Conservation (phyloP, 2,329 filamentous ascomycete species). For the Verticillium albo-atrum region DNA sequence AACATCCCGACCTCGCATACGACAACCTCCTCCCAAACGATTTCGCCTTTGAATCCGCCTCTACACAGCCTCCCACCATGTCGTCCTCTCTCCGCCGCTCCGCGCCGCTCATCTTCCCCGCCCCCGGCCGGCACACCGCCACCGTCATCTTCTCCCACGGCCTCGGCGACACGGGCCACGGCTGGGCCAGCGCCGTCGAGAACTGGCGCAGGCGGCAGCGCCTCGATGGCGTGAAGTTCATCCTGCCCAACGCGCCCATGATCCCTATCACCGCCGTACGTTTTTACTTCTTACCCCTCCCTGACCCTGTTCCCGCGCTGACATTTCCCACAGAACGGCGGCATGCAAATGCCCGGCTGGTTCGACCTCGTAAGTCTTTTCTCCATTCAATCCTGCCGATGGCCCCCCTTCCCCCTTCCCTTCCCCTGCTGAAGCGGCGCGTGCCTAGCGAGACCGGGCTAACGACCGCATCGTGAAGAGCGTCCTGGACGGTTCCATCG, state of each 20-base stretch:
- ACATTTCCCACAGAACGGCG: slow-evolving; percentile 57
- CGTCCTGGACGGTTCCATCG: slow-evolving; percentile 25
- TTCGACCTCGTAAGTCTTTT: slow-evolving; percentile 64
- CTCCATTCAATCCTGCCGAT: slow-evolving; percentile 1
- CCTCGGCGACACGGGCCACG: slow-evolving; percentile 75
- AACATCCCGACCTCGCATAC: not conserved
- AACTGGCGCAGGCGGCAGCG: slow-evolving; percentile 77
- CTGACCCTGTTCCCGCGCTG: not conserved
- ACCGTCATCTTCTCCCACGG: slow-evolving; percentile 95
- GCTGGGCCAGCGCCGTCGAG: slow-evolving; percentile 79
- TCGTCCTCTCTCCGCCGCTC: slow-evolving; percentile 9
- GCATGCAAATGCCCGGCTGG: slow-evolving; percentile 82
- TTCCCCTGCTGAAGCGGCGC: not conserved
- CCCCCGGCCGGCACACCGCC: slow-evolving; percentile 79
- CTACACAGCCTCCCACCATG: slow-evolving; percentile 4
- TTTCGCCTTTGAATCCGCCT: too few species aligned
- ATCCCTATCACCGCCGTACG: slow-evolving; percentile 81
- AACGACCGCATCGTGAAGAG: slow-evolving; percentile 5
- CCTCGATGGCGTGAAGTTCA: slow-evolving; percentile 87
- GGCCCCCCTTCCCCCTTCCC: not conserved
- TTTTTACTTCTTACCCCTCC: slow-evolving; percentile 7
- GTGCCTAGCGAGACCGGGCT: not conserved
- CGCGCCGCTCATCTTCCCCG: slow-evolving; percentile 67
- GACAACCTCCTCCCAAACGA: not conserved
- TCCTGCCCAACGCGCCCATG: slow-evolving; percentile 84